These are phyloP conservation scores for Cercophora scortea DNA, from an alignment of 495 filamentous ascomycete species.

Conservation along the genomic window DNA sequence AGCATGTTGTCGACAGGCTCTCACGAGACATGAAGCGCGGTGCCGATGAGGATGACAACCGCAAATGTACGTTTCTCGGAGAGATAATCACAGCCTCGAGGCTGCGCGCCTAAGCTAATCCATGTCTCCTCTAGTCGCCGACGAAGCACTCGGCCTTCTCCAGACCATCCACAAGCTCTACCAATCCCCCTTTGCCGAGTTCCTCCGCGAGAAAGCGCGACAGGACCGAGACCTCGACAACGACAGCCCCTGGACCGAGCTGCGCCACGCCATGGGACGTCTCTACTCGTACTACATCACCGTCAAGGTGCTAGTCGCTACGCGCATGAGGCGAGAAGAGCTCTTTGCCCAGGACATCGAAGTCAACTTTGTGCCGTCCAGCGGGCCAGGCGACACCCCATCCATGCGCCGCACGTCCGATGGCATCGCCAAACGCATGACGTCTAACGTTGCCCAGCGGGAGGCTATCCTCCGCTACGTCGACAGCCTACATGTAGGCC, in stretches of 20 bases:
- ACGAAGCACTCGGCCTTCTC: background rate
- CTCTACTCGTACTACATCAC: conserved; percentile 10
- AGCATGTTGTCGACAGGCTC: too few species aligned
- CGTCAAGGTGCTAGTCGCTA: background rate
- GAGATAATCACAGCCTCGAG: background rate
- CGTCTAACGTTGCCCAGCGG: background rate
- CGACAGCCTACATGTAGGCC: too few species aligned
- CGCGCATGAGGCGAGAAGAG: background rate
- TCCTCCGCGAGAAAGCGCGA: conserved; percentile 1
- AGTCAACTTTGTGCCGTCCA: conserved; percentile 1
- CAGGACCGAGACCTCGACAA: background rate
- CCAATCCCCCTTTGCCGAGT: background rate
- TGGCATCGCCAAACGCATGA: conserved; percentile 11
- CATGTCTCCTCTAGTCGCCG: background rate
- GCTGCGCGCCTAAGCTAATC: background rate
- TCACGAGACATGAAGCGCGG: too few species aligned
- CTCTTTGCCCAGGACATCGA: conserved; percentile 5
- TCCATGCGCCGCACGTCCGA: background rate
- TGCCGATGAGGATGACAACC: too few species aligned
- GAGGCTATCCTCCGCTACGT: too few species aligned
- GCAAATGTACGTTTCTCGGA: background rate
- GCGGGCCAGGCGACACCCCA: background rate
- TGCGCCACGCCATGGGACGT: conserved; percentile 6
- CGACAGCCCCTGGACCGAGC: background rate
- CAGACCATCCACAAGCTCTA: background rate